phyloP scores from a whole-genome alignment of 306 rosid species.

The Sesbania bispinosa region DNA sequence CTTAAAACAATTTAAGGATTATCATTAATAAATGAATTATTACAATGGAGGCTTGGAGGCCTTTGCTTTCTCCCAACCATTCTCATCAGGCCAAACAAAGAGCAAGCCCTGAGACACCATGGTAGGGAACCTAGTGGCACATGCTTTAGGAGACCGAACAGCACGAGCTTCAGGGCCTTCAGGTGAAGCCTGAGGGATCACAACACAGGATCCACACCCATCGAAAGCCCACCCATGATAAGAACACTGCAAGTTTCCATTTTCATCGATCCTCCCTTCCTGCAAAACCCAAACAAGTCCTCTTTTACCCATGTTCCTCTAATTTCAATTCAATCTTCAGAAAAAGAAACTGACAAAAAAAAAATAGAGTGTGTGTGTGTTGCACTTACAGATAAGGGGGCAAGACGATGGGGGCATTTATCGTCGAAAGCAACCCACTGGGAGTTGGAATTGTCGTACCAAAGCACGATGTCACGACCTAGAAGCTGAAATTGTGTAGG shows the following conservation, averaged over 20 bases:
- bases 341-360: not conserved
- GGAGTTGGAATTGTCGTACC: slow-evolving; percentile 62
- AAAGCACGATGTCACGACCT: slow-evolving; percentile 81
- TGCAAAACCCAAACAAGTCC: slow-evolving; percentile 27
- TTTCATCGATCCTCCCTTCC: slow-evolving; percentile 97
- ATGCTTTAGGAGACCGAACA: slow-evolving; percentile 68
- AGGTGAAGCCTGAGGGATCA: slow-evolving; percentile 81
- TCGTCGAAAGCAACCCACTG: slow-evolving; percentile 93
- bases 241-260: slow-evolving; percentile 91
- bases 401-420: slow-evolving; percentile 96
- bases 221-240: slow-evolving; percentile 98
- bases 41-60: slow-evolving; percentile 83
- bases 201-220: slow-evolving; percentile 81
- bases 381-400: slow-evolving; percentile 88
- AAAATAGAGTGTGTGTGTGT: not conserved
- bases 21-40: slow-evolving; percentile 10
- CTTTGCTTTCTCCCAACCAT: slow-evolving; percentile 89
- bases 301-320: not conserved
- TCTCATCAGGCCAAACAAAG: slow-evolving; percentile 98
- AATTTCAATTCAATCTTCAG: slow-evolving; percentile 5
- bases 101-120: slow-evolving; percentile 91
- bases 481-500: slow-evolving; percentile 96
- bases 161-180: slow-evolving; percentile 97
- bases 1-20: not conserved
- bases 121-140: slow-evolving; percentile 77